Evolutionary conservation across 2,329 filamentous ascomycete species (phyloP), one percentile per base, ranked within the genome.

Genomic region (Pseudogymnoascus sp.): DNA sequence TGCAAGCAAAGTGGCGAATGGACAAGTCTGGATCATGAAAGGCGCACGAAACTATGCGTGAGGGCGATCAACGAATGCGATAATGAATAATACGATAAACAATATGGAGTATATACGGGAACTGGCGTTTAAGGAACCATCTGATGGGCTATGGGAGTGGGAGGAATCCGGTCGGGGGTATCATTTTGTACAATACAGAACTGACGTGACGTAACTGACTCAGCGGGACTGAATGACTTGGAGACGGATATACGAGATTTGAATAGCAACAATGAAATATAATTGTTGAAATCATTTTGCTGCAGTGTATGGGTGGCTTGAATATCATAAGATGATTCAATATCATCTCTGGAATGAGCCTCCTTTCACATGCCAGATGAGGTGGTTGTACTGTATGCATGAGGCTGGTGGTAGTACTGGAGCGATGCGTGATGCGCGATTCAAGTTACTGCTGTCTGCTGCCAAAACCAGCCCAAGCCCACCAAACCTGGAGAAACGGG

Each of bases 1-100:
- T 60, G 87, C 87, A 1, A 87, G 87, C 67, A 82, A 85, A 64
- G 92, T 95, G 15, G 82, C 85, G 3, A 99, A 97, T 72, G 94
- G 94, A 3, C 89, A 97, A 75, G 81, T 97, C 29, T 76, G 74
- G 74, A 71, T 74, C 35, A 65, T 90, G 64, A 83, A 83, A 66
- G 80, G 79, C 4, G 82, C 87, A n/a, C 66, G 70, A 60, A 72
- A 71, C 61, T 72, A 72, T 52, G 67, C 64, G 29, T 71, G 61
- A 63, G 9, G 31, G 15, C 12, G 7, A 13, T n/a, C 21, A 4
- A 27, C 12, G 18, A 1, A 39, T 39, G 18, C 6, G 18, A 59
- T 27, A 8, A 40, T 37, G 58, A 59, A 37, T 27, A 35, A 5
- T 59, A 59, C 58, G 58, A 59, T 4, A 13, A 4, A 31, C 18